Evolutionary conservation across 1,284 basidiomycete species (phyloP), one percentile per base, ranked within the genome.

Genomic region (Cerrena zonata): DNA sequence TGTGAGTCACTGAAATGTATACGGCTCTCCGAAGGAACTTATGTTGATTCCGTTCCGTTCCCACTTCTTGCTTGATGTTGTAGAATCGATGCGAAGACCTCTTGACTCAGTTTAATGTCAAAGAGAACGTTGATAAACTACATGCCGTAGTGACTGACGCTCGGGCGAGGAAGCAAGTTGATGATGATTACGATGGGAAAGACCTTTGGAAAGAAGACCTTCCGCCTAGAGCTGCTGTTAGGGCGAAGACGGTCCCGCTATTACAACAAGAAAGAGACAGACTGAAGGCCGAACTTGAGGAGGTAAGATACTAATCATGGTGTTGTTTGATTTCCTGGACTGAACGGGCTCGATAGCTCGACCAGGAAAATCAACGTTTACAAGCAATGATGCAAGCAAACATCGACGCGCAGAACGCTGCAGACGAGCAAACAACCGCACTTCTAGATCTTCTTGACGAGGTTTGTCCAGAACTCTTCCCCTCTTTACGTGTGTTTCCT

Each of bases 111-210:
- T 84, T 84, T 59, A 73, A 78, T 46, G 79, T 85, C 1, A 77
- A 79, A 53, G 78, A 82, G 43, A 83, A 79, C 55, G 76, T 89
- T 22, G 86, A 89, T 61, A 75, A 72, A 3, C 70, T 89, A 7
- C 86, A 89, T 53, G 71, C 73, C 10, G 77, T 86, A 10, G 79
- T 89, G 1, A 78, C 72, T 2, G 85, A 86, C 40, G 86, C 84
- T 0, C 78, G 82, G 18, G 74, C 77, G n/a, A 72, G 82, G 24
- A 81, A 80, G 53, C 69, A 75, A 48, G 64, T 62, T n/a, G 30
- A 34, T 7, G 74, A 71, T 7, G 73, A 73, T 37, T 61, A 63
- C 15, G 58, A 59, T 7, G 69, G 69, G 0, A 75, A 71, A n/a
- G 83, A 87, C 59, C 58, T 75, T 0, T 88, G 85, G 85, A 75